Evolutionary conservation across 441 rosid genomes (phyloP), one percentile per base, ranked within the genome.

Genomic region (Pelargonium cotyledonis): DNA sequence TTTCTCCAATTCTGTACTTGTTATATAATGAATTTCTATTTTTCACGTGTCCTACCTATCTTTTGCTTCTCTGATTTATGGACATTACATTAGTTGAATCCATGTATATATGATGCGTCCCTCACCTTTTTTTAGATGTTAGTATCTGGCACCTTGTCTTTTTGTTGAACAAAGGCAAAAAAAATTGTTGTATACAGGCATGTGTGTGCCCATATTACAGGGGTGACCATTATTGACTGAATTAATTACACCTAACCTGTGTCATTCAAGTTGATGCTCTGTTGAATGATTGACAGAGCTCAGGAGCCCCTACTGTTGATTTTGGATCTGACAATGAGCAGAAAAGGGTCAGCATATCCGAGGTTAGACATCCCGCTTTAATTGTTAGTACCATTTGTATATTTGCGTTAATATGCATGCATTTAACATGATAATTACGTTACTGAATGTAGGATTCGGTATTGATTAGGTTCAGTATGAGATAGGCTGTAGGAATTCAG

Each of bases 281-380:
- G 9, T 41, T 65, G 14, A 63, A 23, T 51, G 21, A 43, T 83
- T 63, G 47, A 77, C 85, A 92, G 96, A 89, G 80, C 74, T 78
- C 85, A 41, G 76, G 79, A 38, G 71, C 70, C 55, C 80, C 92
- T 55, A 65, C 70, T 51, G 86, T 92, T 80, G 88, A 88, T 82
- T 92, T 92, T 86, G 98, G 99, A 73, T 83, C 81, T 70, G 84
- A 81, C 72, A 75, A 66, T 76, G 93, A 86, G 68, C 62, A 63
- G 69, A 86, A 80, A 77, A 80, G 68, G 73, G 81, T 92, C 71
- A 86, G 78, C 66, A 74, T 88, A 78, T 78, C 87, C 49, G 96
- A 95, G 98, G 99, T 95, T 70, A 79, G 82, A 26, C 66, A 62
- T 65, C 68, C 69, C 16, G 38, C 65, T 73, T 46, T 23, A 66